Evolutionary conservation across 805 yeast species (phyloP), one percentile per base, ranked within the genome.

Genomic region (Metschnikowia henanensis): DNA sequence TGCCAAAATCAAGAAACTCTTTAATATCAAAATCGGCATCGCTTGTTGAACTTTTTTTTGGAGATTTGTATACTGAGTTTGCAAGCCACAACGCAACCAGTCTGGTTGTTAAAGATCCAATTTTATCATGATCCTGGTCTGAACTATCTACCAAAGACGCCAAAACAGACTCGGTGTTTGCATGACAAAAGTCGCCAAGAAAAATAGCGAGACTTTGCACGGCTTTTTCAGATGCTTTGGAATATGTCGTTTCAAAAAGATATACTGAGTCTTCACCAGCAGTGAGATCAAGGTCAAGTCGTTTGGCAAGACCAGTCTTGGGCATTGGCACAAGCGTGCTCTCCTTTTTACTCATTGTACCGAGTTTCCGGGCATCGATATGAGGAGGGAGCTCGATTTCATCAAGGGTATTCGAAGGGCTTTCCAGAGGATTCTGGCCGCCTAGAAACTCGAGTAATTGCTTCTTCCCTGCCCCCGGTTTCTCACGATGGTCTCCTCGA

Each of bases 311-410:
- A 2, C 33, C 21, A 10, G 34, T 31, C 12, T 29, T 30, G 18
- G 23, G 30, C 3, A 22, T 26, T 1, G 48, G 30, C 2, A 29
- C 21, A 25, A 28, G 34, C 2, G 21, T 15, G 7, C 20, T 25
- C 17, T 32, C 30, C 16, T 42, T 31, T 18, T 36, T 17, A 3
- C 39, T 29, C 16, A 54, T 28, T n/a, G 46, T 56, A 1, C 59
- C 49, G 7, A 71, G 50, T 20, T 59, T 61, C 13, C 47, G 56
- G 2, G 69, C 68, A 46, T 71, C 61, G 13, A 71, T 64, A 34
- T 60, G 57, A 3, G 68, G 61, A 1, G 76, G 76, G 18, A 71
- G 55, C 34, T 65, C 62, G 16, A 71, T 59, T 18, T 63, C 53
- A 38, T 70, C 73, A 5, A 67, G 47, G 20, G 52, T 54, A 39